phyloP scores from a whole-genome alignment of 768 basidiomycete genomes.

The Boletus rubescentipes region DNA sequence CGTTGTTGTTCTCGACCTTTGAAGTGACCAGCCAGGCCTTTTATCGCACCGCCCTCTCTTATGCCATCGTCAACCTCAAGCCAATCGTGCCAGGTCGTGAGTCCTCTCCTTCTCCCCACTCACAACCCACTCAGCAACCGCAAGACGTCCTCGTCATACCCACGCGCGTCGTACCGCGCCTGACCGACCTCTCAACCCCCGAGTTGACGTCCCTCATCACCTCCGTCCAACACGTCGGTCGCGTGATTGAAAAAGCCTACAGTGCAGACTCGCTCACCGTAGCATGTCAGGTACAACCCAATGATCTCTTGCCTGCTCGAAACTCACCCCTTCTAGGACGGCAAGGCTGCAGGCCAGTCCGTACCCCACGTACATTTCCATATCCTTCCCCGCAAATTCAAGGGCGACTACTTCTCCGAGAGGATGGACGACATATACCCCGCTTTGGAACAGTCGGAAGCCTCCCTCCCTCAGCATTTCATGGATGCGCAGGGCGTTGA shows the following conservation, averaged over 20 bases:
- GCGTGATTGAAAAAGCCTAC: conserved; percentile 78
- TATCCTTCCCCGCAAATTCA: conserved; percentile 75
- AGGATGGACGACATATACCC: conserved; percentile 79
- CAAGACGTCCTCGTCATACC: conserved; percentile 66
- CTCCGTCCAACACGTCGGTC: conserved; percentile 76
- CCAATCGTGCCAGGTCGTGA: conserved; percentile 93
- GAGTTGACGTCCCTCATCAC: conserved; percentile 82
- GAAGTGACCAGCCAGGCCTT: conserved; percentile 79
- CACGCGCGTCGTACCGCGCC: conserved; percentile 51
- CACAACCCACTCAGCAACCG: conserved; percentile 1
- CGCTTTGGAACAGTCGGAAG: conserved; percentile 67
- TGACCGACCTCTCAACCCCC: conserved; percentile 52
- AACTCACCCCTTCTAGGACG: conserved; percentile 55
- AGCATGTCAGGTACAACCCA: conserved; percentile 72
- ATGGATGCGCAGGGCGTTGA: conserved; percentile 10
- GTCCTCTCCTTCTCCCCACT: conserved; percentile 30
- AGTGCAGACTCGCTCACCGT: conserved; percentile 82
- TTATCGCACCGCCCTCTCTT: conserved; percentile 64
- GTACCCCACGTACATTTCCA: conserved; percentile 91
- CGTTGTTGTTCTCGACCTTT: conserved; percentile 71
- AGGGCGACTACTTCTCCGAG: conserved; percentile 63
- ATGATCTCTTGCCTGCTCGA: background rate
- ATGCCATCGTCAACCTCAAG: conserved; percentile 92
- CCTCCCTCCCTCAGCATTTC: conserved; percentile 43
- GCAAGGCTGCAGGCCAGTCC: conserved; percentile 78